A percentile compares a stretch with the other conserved stretches of the same genome.
Conservation (phyloP, 345 rosid genomes). For the Arabidopsis suecica region DNA sequence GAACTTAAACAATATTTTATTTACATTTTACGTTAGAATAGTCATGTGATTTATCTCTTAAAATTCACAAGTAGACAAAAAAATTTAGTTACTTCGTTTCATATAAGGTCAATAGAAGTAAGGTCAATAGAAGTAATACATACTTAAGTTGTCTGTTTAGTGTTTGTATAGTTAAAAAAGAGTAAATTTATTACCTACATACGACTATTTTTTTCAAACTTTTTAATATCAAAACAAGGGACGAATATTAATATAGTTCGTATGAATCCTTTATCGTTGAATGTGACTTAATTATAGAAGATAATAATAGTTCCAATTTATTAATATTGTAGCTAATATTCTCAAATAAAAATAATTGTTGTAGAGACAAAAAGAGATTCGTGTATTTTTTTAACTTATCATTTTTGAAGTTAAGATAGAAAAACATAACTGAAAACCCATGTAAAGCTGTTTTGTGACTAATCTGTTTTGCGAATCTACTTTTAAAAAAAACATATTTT, state of each 20-base stretch:
- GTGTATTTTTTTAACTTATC: too few relatives aligned
- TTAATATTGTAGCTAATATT: neutral
- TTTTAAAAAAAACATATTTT: too few relatives aligned
- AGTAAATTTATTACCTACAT: neutral
- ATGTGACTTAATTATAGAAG: neutral
- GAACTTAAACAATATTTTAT: constrained; percentile 15
- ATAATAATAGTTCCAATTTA: neutral
- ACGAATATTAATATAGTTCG: neutral
- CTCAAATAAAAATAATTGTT: neutral
- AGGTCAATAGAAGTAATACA: constrained; percentile 17
- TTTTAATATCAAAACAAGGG: neutral
- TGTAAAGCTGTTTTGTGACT: neutral
- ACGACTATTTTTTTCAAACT: neutral
- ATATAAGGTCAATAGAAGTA: constrained; percentile 13
- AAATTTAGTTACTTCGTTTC: constrained; percentile 4
- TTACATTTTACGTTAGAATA: neutral
- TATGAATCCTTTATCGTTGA: neutral
- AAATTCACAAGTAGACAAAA: constrained; percentile 17
- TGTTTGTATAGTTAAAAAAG: neutral
- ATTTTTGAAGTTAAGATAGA: too few relatives aligned
- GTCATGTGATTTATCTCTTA: constrained; percentile 4
- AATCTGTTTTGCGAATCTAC: too few relatives aligned
- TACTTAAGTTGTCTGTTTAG: neutral
- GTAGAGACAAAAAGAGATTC: neutral
- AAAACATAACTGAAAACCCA: neutral